Base-by-base conservation (phyloP, 2,329 filamentous ascomycete species). In the Claviceps arundinis region DNA sequence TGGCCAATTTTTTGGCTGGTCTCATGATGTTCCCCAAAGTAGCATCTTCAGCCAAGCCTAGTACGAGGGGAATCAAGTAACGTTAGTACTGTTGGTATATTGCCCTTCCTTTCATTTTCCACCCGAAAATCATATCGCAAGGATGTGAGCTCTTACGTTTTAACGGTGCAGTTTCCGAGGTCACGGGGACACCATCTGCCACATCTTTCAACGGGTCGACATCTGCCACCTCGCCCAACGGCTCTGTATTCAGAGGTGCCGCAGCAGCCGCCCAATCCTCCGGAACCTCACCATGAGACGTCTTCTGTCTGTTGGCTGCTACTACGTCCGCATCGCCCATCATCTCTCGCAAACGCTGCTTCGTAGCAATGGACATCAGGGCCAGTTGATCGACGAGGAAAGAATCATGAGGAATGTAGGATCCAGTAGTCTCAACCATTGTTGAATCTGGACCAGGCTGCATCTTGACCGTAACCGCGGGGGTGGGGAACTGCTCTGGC, bases 321-420 rank as follows among this genome's bases (percentile, higher is more conserved):
- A 95, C 69, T 9, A 76, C 76, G 51, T 82, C 79, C 11, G 88
- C 82, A 60, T 95, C 89, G 61, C 90, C 85, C 3, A 96, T 63
- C 34, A 96, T 69, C 13, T 82, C 80, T 50, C 87, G 77, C 40
- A 96, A 60, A 30, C 89, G 79, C 59, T 94, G 85, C 63, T 91
- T 88, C 9, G 88, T 83, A 17, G 87, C 87, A 52, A 96, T 77
- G 5, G 89, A 93, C 53, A 96, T 65, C 16, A 96, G 73, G 26
- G 87, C 85, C 45, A 96, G 70, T 58, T 96, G 86, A 55, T 95
- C 89, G 14, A 86, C 84, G 37, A 95, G 72, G 51, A 79, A 82
- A 1, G 87, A 81, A 44, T 89, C 85, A 38, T 85, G 81, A 0
- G 93, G 78, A 40, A 94, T 78, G 51, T 85, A 88, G 19, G 81